phyloP scores from a whole-genome alignment of 805 yeast species.

The Schizosaccharomyces japonicus region DNA sequence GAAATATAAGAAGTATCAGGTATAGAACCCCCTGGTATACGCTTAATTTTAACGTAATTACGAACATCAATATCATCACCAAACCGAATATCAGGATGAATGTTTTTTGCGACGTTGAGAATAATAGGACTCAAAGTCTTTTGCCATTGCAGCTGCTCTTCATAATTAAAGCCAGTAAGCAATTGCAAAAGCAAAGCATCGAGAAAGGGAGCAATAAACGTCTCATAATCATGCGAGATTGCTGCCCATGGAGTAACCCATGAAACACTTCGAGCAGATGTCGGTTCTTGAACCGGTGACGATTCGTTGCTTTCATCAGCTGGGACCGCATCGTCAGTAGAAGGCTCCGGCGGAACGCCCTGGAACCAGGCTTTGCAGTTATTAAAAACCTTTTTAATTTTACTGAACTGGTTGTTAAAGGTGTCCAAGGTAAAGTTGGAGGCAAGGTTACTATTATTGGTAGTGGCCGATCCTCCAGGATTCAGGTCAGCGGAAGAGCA shows the following conservation, averaged over 20 bases:
- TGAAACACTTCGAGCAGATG: no score
- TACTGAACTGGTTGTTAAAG: no score
- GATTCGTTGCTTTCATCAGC: no score
- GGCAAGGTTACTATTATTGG: no score
- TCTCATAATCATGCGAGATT: conserved; percentile 11
- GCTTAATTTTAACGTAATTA: conserved; percentile 70
- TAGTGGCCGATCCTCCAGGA: no score
- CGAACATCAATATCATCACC: conserved; percentile 65
- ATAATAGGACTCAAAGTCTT: conserved; percentile 27
- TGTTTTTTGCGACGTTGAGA: conserved; percentile 28
- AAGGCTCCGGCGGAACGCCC: no score
- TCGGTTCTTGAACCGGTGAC: no score
- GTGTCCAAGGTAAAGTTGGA: no score
- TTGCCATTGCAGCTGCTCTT: conserved; percentile 34
- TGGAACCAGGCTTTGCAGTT: no score
- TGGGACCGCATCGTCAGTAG: no score
- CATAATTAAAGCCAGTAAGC: conserved; percentile 34
- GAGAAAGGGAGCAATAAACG: conserved; percentile 21
- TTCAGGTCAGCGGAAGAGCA: no score
- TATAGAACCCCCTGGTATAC: conserved; percentile 52
- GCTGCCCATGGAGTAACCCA: conserved; percentile 1
- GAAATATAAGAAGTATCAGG: conserved; percentile 37
- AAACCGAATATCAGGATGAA: conserved; percentile 34
- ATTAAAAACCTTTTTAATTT: no score
- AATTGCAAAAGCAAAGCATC: conserved; percentile 33